Evolutionary conservation across 116 monocot species (phyloP).

Genomic region (Zostera marina): DNA sequence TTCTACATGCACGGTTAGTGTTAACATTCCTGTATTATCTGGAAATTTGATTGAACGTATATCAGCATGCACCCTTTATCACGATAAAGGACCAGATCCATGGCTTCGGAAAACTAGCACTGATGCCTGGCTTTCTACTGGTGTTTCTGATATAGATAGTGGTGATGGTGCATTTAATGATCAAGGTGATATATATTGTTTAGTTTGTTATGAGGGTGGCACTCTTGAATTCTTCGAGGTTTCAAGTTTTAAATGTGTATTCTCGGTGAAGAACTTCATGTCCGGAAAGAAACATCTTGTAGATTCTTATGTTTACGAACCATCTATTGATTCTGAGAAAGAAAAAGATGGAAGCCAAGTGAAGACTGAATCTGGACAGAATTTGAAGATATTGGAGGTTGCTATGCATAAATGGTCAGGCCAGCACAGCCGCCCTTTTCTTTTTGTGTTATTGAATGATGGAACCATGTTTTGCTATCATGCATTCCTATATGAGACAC

Average conservation of each 20-base stretch:
- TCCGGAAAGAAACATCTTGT: constrained; percentile 60
- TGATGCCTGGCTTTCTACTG: constrained; percentile 98
- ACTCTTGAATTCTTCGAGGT: constrained; percentile 81
- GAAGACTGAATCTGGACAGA: constrained; percentile 34
- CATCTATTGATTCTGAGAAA: constrained; percentile 14
- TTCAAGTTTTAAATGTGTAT: constrained; percentile 72
- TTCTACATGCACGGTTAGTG: constrained; percentile 53
- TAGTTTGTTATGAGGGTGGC: constrained; percentile 81
- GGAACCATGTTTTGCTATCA: constrained; percentile 87
- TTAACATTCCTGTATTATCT: constrained; percentile 38
- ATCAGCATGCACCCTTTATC: constrained; percentile 81
- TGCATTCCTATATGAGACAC: constrained; percentile 63
- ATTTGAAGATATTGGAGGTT: constrained; percentile 58
- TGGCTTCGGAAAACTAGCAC: constrained; percentile 86
- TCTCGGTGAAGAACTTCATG: constrained; percentile 49
- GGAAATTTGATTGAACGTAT: constrained; percentile 36
- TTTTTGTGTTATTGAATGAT: constrained; percentile 83
- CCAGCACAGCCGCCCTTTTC: constrained; percentile 62
- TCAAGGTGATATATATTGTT: constrained; percentile 82
- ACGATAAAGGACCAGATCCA: constrained; percentile 83
- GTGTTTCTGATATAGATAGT: constrained; percentile 67
- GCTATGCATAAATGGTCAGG: constrained; percentile 90
- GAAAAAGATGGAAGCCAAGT: constrained; percentile 14
- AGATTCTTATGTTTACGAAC: constrained; percentile 31
- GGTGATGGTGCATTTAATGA: constrained; percentile 56